A percentile compares a stretch with the other conserved stretches of the same genome.
phyloP scores from a whole-genome alignment of 2,329 filamentous ascomycete species.

The Aspergillus ibericus region DNA sequence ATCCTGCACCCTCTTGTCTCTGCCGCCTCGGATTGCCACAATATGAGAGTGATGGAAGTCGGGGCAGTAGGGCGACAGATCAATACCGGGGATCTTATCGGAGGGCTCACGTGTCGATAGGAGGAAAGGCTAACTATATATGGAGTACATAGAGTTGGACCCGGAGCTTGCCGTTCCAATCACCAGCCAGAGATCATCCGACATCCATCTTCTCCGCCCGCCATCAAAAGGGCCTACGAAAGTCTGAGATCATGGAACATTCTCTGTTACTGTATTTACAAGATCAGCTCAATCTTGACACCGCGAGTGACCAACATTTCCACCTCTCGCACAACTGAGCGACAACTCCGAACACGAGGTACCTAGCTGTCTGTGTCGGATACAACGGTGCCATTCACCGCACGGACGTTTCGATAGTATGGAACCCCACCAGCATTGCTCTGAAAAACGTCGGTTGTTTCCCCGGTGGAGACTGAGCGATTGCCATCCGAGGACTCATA shows the following conservation, averaged over 20 bases:
- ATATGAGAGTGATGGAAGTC: slow-evolving; percentile 2
- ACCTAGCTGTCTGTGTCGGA: slow-evolving; percentile 11
- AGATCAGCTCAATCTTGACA: no score
- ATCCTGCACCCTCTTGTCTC: slow-evolving; percentile 14
- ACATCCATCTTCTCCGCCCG: no score
- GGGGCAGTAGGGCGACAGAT: not conserved
- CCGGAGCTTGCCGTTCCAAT: not conserved
- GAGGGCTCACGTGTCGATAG: slow-evolving; percentile 21
- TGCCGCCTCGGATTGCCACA: slow-evolving; percentile 3
- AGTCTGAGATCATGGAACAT: no score
- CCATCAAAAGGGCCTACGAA: no score
- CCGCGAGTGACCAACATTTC: no score
- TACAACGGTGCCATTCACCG: slow-evolving; percentile 29
- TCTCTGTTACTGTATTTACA: no score
- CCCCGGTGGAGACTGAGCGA: slow-evolving; percentile 28
- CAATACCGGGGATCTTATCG: slow-evolving; percentile 10
- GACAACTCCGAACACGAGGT: no score
- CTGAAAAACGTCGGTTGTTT: slow-evolving; percentile 30
- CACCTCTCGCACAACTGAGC: no score
- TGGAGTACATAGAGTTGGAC: no score
- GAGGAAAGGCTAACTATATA: no score
- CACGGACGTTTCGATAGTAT: slow-evolving; percentile 25
- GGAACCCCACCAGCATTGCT: slow-evolving; percentile 21
- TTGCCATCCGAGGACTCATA: slow-evolving; percentile 17
- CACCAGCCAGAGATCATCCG: not conserved